A percentile compares a stretch with the other conserved stretches of the same genome.
These are phyloP conservation scores for Linum usitatissimum DNA, from an alignment of 345 rosid genomes.

Conservation along the genomic window DNA sequence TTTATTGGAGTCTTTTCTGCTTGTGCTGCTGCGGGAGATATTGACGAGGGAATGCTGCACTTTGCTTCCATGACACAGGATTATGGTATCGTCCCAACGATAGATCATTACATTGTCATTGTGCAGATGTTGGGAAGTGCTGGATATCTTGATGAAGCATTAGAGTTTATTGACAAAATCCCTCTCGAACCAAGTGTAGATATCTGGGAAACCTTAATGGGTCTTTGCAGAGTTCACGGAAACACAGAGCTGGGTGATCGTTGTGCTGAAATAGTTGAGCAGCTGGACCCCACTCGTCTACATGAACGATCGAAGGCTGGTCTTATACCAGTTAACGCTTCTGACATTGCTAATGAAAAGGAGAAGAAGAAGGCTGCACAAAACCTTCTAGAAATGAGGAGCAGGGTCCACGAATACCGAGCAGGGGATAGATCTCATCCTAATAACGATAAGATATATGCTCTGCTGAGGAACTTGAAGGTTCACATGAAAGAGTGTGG, in stretches of 20 bases:
- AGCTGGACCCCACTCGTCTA: conserved; percentile 49
- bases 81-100: conserved; percentile 44
- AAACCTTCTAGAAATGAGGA: conserved; percentile 34
- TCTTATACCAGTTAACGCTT: conserved; percentile 39
- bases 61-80: conserved; percentile 58
- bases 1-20: conserved; percentile 49
- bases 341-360: conserved; percentile 36
- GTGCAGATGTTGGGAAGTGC: conserved; percentile 59
- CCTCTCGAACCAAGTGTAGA: conserved; percentile 46
- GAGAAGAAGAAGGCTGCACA: conserved; percentile 35
- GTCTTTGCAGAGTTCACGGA: conserved; percentile 60
- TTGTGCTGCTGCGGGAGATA: conserved; percentile 56
- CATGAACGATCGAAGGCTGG: conserved; percentile 54
- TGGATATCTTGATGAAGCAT: conserved; percentile 69
- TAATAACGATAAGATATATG: conserved; percentile 43
- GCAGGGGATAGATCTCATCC: conserved; percentile 86
- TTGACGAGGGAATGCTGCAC: conserved; percentile 62
- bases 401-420: conserved; percentile 39
- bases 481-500: conserved; percentile 70
- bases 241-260: conserved; percentile 63
- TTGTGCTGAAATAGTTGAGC: conserved; percentile 55
- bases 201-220: conserved; percentile 77
- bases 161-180: conserved; percentile 58
- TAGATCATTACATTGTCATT: conserved; percentile 49
- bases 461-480: conserved; percentile 42